Evolutionary conservation across 2,329 filamentous ascomycete species (phyloP).

Genomic region (Alternaria sp.): DNA sequence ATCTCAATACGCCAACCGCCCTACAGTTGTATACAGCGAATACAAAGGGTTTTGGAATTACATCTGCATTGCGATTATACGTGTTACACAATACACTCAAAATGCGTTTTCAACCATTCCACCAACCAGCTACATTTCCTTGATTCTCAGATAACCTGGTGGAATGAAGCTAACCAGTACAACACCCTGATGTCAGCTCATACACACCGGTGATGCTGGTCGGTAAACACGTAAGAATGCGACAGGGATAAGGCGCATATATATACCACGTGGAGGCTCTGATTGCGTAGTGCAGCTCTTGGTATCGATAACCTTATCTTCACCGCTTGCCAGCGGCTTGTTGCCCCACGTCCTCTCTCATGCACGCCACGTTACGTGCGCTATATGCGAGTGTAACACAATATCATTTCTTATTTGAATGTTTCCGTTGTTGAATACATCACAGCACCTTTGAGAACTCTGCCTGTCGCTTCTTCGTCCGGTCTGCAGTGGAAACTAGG

Average conservation of each 20-base stretch:
- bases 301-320: constrained; percentile 35
- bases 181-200: not conserved
- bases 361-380: not conserved
- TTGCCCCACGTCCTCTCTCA: not conserved
- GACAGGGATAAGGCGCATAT: not conserved
- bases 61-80: not conserved
- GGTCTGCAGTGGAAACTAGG: not conserved
- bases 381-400: not conserved
- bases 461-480: not conserved
- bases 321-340: constrained; percentile 14
- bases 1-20: no score
- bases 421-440: not conserved
- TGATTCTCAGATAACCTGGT: not conserved
- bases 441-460: not conserved
- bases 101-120: not conserved
- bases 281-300: constrained; percentile 12
- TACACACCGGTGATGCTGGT: not conserved
- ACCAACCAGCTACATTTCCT: not conserved
- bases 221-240: not conserved
- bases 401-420: not conserved
- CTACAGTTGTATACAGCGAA: not conserved
- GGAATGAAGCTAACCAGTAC: not conserved
- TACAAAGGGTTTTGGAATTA: not conserved
- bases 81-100: not conserved
- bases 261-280: constrained; percentile 13